Evolutionary conservation across 805 yeast species (phyloP).

Genomic region (Zygosaccharomyces lentus): DNA sequence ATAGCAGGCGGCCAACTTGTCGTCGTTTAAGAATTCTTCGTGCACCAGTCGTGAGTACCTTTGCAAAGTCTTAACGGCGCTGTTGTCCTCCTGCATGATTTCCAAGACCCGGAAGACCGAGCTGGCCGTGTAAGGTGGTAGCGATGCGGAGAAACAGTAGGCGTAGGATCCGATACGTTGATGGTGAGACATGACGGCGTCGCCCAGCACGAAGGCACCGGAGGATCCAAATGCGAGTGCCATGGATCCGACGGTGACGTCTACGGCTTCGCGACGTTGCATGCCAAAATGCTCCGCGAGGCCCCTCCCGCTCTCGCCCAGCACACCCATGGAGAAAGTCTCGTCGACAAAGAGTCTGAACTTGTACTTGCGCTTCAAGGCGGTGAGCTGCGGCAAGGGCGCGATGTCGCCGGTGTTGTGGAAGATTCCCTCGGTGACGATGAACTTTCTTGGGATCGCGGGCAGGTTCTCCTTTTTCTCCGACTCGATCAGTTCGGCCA

Average conservation of each 20-base stretch:
- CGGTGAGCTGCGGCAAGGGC: slow-evolving; percentile 61
- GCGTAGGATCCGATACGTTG: slow-evolving; percentile 89
- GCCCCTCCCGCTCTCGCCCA: slow-evolving; percentile 86
- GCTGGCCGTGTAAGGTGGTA: slow-evolving; percentile 85
- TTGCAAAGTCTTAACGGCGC: slow-evolving; percentile 36
- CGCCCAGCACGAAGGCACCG: slow-evolving; percentile 94
- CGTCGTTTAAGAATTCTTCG: slow-evolving; percentile 40
- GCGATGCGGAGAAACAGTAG: slow-evolving; percentile 88
- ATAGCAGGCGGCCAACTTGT: slow-evolving; percentile 38
- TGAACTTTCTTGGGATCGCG: slow-evolving; percentile 74
- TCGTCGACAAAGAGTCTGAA: slow-evolving; percentile 87
- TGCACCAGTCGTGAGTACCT: slow-evolving; percentile 40
- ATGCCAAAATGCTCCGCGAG: slow-evolving; percentile 67
- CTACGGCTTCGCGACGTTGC: slow-evolving; percentile 61
- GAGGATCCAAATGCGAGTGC: slow-evolving; percentile 77
- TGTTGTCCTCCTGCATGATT: slow-evolving; percentile 43
- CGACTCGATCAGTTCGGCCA: slow-evolving; percentile 56
- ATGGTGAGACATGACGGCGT: slow-evolving; percentile 75
- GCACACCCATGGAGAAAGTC: slow-evolving; percentile 75
- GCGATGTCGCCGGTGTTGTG: slow-evolving; percentile 78
- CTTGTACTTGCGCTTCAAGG: slow-evolving; percentile 75
- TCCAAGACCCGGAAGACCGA: slow-evolving; percentile 53
- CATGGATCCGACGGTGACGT: slow-evolving; percentile 82
- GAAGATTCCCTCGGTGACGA: slow-evolving; percentile 87
- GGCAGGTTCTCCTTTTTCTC: slow-evolving; percentile 60